Evolutionary conservation across 192 early-diverging fungal genomes (phyloP).

Genomic region (Coemansia sp.): DNA sequence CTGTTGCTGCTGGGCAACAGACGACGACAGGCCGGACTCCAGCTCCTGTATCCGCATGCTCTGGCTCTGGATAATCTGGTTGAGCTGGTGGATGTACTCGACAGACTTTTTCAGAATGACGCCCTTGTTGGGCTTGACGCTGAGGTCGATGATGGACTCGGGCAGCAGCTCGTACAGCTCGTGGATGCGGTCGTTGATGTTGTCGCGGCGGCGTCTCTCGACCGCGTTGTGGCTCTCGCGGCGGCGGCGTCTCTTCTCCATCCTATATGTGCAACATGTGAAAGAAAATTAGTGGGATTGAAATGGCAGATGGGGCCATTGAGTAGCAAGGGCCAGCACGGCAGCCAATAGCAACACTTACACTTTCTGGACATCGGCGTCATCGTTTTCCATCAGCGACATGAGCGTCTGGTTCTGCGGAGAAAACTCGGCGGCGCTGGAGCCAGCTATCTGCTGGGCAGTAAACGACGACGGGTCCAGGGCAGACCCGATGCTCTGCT

Average conservation of each 20-base stretch:
- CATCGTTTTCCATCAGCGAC: conserved; percentile 47
- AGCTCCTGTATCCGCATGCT: conserved; percentile 68
- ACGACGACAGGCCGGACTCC: conserved; percentile 57
- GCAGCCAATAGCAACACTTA: conserved; percentile 26
- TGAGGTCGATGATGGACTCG: conserved; percentile 67
- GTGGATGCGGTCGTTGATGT: conserved; percentile 98
- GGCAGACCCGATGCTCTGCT: conserved; percentile 55
- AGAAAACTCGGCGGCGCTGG: conserved; percentile 43
- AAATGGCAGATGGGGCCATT: no score
- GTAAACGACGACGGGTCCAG: conserved; percentile 53
- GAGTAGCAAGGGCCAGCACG: no score
- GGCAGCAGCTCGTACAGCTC: conserved; percentile 86
- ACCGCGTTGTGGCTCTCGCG: conserved; percentile 98
- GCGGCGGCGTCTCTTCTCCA: conserved; percentile 88
- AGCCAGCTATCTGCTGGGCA: conserved; percentile 31
- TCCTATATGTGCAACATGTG: conserved; percentile 35
- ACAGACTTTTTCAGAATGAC: conserved; percentile 90
- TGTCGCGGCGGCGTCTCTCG: conserved; percentile 90
- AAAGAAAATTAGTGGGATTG: background rate
- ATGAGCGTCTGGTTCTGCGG: conserved; percentile 49
- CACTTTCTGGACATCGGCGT: conserved; percentile 37
- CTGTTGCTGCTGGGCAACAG: conserved; percentile 16
- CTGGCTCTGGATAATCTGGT: conserved; percentile 65
- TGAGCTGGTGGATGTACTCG: conserved; percentile 85
- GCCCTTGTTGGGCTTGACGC: conserved; percentile 95